Conservation (phyloP, 768 basidiomycete species). For the Hygrophorus russula region DNA sequence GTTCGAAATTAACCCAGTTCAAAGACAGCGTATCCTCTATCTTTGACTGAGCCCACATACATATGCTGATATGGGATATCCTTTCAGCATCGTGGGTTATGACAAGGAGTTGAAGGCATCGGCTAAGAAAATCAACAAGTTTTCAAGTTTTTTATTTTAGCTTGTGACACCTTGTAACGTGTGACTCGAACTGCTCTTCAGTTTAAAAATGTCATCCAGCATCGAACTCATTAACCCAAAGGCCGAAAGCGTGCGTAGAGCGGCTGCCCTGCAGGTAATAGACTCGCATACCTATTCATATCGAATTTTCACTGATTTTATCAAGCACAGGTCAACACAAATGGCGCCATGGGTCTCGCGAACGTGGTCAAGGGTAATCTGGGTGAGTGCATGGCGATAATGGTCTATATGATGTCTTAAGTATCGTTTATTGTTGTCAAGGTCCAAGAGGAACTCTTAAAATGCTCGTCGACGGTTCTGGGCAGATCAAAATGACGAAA, state of each 20-base stretch:
- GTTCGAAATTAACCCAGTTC: too few relatives aligned
- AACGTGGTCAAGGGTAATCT: slow-evolving; percentile 96
- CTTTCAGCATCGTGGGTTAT: too few relatives aligned
- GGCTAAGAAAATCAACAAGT: too few relatives aligned
- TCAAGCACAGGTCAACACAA: slow-evolving; percentile 66
- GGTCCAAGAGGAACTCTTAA: slow-evolving; percentile 96
- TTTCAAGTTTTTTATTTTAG: too few relatives aligned
- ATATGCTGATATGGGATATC: too few relatives aligned
- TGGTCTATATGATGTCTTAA: slow-evolving; percentile 1
- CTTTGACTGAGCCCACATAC: too few relatives aligned
- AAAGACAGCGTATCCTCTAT: too few relatives aligned
- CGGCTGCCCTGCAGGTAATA: slow-evolving; percentile 84
- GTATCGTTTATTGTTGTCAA: slow-evolving; percentile 19
- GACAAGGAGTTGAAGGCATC: too few relatives aligned
- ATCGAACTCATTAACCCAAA: slow-evolving; percentile 96
- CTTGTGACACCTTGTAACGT: too few relatives aligned
- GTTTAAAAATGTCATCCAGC: slow-evolving; percentile 46
- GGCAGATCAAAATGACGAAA: slow-evolving; percentile 99
- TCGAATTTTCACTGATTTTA: slow-evolving; percentile 9
- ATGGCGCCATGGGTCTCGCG: slow-evolving; percentile 94
- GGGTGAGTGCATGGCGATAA: slow-evolving; percentile 37
- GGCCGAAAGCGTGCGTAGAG: slow-evolving; percentile 85
- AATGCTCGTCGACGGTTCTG: slow-evolving; percentile 98
- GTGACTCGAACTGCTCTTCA: neutral
- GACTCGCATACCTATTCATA: slow-evolving; percentile 7